A percentile compares a stretch with the other conserved stretches of the same genome.
Conservation (phyloP, 2,329 filamentous ascomycete genomes). For the Leptographium procerum region DNA sequence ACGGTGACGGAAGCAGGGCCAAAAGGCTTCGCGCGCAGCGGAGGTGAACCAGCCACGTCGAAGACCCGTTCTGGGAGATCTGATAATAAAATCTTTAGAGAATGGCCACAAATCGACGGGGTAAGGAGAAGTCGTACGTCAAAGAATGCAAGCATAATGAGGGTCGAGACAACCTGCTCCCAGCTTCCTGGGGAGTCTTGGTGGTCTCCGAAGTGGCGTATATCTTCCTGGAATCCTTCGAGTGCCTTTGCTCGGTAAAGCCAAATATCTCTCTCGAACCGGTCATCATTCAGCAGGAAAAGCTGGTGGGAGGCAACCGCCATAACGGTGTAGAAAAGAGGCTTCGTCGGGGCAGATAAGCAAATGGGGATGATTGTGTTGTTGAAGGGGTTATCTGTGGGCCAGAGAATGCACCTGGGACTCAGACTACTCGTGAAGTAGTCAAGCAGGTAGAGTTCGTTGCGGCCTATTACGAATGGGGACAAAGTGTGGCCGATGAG, state of each 20-base stretch:
- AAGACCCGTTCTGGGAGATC: not conserved
- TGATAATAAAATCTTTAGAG: not conserved
- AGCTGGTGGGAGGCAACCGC: not conserved
- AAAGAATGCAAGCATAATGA: not conserved
- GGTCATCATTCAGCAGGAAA: not conserved
- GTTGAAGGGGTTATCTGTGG: not conserved
- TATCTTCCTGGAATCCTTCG: not conserved
- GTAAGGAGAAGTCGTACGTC: not conserved
- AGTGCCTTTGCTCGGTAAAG: not conserved
- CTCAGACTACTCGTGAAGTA: not conserved
- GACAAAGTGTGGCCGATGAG: not conserved
- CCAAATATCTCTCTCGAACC: not conserved
- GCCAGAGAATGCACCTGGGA: not conserved
- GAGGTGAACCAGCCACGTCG: not conserved
- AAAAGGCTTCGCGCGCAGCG: not conserved
- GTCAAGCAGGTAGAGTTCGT: conserved; percentile 1
- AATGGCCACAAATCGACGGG: not conserved
- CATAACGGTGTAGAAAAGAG: not conserved
- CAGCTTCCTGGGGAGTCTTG: not conserved
- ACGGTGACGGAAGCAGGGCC: not conserved
- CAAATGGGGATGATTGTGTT: not conserved
- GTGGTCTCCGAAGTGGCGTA: not conserved
- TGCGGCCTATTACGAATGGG: not conserved
- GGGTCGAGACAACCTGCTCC: not conserved
- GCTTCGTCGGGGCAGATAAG: not conserved